Evolutionary conservation across 2,329 filamentous ascomycete genomes (phyloP).

Genomic region (Macroventuria anomochaeta): DNA sequence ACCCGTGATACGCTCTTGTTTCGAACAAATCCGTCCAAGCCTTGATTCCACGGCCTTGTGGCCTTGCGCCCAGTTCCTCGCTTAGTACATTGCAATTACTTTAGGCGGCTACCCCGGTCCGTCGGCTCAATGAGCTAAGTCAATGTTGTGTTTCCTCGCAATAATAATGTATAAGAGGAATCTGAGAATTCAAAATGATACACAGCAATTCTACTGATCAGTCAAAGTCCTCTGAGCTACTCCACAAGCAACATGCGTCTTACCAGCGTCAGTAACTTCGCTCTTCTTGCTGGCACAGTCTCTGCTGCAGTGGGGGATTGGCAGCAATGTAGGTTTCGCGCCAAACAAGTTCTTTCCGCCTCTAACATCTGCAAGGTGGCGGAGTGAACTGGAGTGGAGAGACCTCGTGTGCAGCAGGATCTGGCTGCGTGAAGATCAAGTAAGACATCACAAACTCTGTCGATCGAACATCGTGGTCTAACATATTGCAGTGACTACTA

Average conservation of each 20-base stretch:
- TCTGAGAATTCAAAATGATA: background rate
- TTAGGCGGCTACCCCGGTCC: slow-evolving; percentile 13
- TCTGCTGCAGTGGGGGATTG: slow-evolving; percentile 39
- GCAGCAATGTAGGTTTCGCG: slow-evolving; percentile 41
- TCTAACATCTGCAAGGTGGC: slow-evolving; percentile 32
- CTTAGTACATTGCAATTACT: slow-evolving; percentile 19
- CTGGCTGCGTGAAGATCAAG: slow-evolving; percentile 45
- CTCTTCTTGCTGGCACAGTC: slow-evolving; percentile 31
- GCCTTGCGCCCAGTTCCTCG: background rate
- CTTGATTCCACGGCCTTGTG: background rate
- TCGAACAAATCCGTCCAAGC: background rate
- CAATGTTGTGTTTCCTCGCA: background rate
- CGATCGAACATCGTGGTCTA: background rate
- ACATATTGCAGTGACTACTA: slow-evolving; percentile 41
- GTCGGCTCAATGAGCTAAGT: slow-evolving; percentile 2
- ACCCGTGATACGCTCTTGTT: background rate
- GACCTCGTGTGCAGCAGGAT: slow-evolving; percentile 30
- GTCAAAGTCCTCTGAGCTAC: no score
- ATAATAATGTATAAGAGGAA: slow-evolving; percentile 2
- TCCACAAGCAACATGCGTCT: slow-evolving; percentile 31
- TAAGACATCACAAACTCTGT: slow-evolving; percentile 8
- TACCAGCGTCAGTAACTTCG: slow-evolving; percentile 25
- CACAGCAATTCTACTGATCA: background rate
- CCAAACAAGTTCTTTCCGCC: no score
- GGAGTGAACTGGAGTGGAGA: slow-evolving; percentile 38